phyloP scores from a whole-genome alignment of 768 basidiomycete species.

The Pulveroboletus sp. region DNA sequence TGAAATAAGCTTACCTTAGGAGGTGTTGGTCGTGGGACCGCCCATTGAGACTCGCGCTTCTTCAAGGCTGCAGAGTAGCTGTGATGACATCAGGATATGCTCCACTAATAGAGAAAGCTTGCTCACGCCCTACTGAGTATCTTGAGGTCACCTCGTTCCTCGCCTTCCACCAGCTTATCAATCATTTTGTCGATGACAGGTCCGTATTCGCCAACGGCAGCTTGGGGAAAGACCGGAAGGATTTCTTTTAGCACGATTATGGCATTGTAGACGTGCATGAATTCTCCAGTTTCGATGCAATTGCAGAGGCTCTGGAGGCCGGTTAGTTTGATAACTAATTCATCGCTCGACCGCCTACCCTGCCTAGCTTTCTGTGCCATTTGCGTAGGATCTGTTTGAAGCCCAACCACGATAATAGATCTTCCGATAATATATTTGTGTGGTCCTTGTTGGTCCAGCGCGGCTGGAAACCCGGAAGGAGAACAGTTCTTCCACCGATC shows the following conservation, averaged over 20 bases:
- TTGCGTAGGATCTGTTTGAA: conserved; percentile 74
- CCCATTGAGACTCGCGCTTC: conserved; percentile 64
- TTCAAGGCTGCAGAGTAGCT: conserved; percentile 75
- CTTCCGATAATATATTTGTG: conserved; percentile 39
- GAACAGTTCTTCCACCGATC: conserved; percentile 52
- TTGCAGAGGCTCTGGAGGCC: conserved; percentile 62
- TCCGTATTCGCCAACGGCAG: conserved; percentile 54
- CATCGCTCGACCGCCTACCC: conserved; percentile 43
- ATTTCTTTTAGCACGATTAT: conserved; percentile 91
- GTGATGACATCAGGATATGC: conserved; percentile 5
- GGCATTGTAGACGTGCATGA: conserved; percentile 98
- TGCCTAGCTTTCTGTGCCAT: conserved; percentile 75
- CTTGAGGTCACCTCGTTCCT: conserved; percentile 82
- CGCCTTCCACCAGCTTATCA: conserved; percentile 63
- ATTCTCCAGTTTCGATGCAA: conserved; percentile 83
- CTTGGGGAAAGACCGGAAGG: conserved; percentile 81
- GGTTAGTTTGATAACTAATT: background rate
- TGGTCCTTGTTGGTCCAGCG: conserved; percentile 44
- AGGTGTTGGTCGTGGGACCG: conserved; percentile 26
- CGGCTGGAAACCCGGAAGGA: conserved; percentile 68
- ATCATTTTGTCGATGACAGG: conserved; percentile 55
- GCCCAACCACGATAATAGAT: conserved; percentile 62
- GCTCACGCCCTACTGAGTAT: conserved; percentile 73
- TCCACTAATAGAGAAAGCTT: background rate
- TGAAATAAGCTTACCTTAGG: conserved; percentile 30